Base-by-base conservation (phyloP, 139 green algal genomes). In the Picochlorum sp. region DNA sequence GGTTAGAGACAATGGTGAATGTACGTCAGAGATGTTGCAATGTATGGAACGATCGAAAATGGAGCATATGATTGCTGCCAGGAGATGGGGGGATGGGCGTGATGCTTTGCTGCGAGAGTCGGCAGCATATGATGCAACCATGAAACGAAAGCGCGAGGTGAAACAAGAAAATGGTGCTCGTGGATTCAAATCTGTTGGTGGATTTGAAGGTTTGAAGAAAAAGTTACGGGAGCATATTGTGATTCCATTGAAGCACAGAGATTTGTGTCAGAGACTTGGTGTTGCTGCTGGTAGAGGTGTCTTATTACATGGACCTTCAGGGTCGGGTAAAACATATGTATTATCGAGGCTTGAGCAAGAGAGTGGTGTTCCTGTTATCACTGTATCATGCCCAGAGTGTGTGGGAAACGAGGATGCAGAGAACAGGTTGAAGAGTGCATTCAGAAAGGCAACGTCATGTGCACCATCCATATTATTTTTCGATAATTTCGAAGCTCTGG, bases 401-500 rank as follows among this genome's bases (percentile, higher is more conserved):
- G 83, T 89, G 8, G 81, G 74, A 8, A 82, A 81, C 44, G 83
- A 64, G 2, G 37, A 28, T 8, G 65, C 38, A 4, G 71, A 66
- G 38, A 9, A 14, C 8, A 16, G 24, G 18, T 26, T 77, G 63
- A 30, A 45, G 5, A 31, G 45, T 20, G 63, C 64, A n/a, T 77
- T 77, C 59, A 62, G 80, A 50, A 83, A 91, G 30, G 89, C 89
- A 2, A 47, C 56, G 6, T 75, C 81, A 23, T 15, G 79, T 15
- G 85, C 85, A 3, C 89, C 89, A 34, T 87, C 73, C 67, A 90
- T 96, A 62, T 58, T 96, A 15, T 94, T 96, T 78, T 86, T 96
- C 3, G 75, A 84, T 62, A 74, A 82, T 57, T 49, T 84, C 31
- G 77, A 82, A 47, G 67, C 70, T 0, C 30, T 80, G 24, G 78